Evolutionary conservation across 371 early-diverging fungal species (phyloP).

Genomic region (Mortierella sp.): DNA sequence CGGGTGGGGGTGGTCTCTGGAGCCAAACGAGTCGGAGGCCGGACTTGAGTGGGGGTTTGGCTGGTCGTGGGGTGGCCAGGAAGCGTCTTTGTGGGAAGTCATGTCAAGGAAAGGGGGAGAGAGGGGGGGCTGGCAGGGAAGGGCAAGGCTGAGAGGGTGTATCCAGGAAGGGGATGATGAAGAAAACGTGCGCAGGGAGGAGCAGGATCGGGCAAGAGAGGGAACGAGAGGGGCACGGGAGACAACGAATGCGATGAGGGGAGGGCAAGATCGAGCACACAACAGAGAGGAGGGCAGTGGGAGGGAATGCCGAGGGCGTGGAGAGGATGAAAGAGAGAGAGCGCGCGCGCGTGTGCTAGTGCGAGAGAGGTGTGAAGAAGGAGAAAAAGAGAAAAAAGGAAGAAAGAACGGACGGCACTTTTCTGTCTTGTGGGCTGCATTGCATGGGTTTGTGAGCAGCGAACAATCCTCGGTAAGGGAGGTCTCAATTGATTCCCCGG

Average conservation of each 20-base stretch:
- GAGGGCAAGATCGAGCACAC: not conserved
- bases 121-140: not conserved
- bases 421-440: not conserved
- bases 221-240: not conserved
- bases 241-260: not conserved
- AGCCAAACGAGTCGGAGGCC: no score
- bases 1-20: conserved; percentile 1
- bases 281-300: not conserved
- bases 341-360: not conserved
- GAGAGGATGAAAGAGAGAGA: not conserved
- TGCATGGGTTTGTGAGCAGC: not conserved
- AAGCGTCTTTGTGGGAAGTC: conserved; percentile 6
- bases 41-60: not conserved
- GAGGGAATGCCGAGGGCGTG: not conserved
- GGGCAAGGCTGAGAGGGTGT: no score
- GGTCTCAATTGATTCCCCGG: conserved; percentile 9
- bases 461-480: conserved; percentile 17
- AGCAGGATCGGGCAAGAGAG: not conserved
- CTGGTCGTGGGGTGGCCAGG: conserved; percentile 7
- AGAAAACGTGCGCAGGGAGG: no score
- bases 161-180: not conserved
- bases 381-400: not conserved
- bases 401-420: not conserved
- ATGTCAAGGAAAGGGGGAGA: not conserved
- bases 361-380: not conserved